phyloP scores from a whole-genome alignment of 805 yeast species.

The Starmerella vitae region DNA sequence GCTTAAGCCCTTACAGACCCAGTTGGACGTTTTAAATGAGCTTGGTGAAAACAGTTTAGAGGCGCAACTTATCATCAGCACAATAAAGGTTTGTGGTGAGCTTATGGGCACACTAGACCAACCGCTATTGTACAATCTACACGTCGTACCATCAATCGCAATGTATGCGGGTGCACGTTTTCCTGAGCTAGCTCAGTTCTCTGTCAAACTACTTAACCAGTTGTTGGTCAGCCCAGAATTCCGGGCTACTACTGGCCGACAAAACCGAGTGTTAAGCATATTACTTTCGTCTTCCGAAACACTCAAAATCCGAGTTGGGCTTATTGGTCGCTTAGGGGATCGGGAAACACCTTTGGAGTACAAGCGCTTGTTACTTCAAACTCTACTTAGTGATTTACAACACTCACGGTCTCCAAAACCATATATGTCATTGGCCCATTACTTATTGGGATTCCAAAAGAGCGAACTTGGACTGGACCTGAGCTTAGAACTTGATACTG shows the following conservation, averaged over 20 bases:
- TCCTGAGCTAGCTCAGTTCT: constrained; percentile 38
- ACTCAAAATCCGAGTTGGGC: constrained; percentile 53
- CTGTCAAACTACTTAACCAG: constrained; percentile 41
- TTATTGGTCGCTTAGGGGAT: constrained; percentile 51
- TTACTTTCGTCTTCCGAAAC: constrained; percentile 71
- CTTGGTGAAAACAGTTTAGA: constrained; percentile 26
- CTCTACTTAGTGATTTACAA: constrained; percentile 38
- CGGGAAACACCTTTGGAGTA: constrained; percentile 17
- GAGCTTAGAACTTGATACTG: constrained; percentile 32
- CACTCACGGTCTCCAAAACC: constrained; percentile 30
- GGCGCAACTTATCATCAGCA: constrained; percentile 30
- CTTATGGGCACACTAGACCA: constrained; percentile 30
- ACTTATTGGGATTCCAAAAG: constrained; percentile 59
- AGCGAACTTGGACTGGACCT: constrained; percentile 33
- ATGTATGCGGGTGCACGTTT: constrained; percentile 50
- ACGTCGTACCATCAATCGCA: constrained; percentile 60
- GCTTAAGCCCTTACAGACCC: constrained; percentile 43
- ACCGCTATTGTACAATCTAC: constrained; percentile 55
- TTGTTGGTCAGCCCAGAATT: constrained; percentile 41
- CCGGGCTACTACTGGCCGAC: constrained; percentile 28
- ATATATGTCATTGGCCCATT: constrained; percentile 45
- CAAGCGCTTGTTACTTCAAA: constrained; percentile 47
- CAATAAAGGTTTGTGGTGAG: constrained; percentile 35
- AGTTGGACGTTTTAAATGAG: constrained; percentile 43
- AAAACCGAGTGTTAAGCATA: constrained; percentile 53